phyloP scores from a whole-genome alignment of 768 basidiomycete genomes.

The Xerocomellus amylosporus region DNA sequence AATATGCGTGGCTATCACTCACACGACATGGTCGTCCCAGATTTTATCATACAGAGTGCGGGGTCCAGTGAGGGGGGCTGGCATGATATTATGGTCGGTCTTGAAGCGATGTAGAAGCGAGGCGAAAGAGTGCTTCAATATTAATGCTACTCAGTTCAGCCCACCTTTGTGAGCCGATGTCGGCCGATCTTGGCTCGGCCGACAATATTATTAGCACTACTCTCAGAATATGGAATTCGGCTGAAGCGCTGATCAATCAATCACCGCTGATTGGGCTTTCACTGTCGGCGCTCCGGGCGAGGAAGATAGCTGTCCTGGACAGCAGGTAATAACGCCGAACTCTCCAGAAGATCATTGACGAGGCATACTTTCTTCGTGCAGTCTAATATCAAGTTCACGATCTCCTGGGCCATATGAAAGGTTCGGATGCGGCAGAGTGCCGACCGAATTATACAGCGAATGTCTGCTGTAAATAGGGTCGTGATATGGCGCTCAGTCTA shows the following conservation, averaged over 20 bases:
- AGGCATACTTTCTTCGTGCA: neutral
- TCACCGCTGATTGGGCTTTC: too few species aligned
- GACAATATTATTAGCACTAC: neutral
- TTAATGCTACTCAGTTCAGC: neutral
- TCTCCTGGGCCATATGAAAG: too few species aligned
- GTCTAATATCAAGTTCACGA: too few species aligned
- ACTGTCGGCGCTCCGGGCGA: too few species aligned
- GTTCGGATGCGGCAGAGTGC: neutral
- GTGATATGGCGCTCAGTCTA: too few species aligned
- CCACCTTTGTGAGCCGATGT: neutral
- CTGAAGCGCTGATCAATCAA: too few species aligned
- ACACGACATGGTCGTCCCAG: constrained; percentile 97
- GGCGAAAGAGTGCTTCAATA: neutral
- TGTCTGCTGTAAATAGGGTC: too few species aligned
- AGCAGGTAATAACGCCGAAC: too few species aligned
- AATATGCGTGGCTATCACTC: constrained; percentile 28
- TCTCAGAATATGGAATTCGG: too few species aligned
- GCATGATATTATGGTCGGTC: constrained; percentile 39
- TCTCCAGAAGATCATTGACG: neutral
- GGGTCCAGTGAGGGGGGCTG: constrained; percentile 54
- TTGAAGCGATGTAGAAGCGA: constrained; percentile 1
- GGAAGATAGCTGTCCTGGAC: too few species aligned
- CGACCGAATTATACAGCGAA: too few species aligned
- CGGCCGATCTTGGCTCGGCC: constrained; percentile 21
- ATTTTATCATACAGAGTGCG: constrained; percentile 98